Base-by-base conservation (phyloP, 169 alveolate genomes). In the Perkinsus chesapeaki region DNA sequence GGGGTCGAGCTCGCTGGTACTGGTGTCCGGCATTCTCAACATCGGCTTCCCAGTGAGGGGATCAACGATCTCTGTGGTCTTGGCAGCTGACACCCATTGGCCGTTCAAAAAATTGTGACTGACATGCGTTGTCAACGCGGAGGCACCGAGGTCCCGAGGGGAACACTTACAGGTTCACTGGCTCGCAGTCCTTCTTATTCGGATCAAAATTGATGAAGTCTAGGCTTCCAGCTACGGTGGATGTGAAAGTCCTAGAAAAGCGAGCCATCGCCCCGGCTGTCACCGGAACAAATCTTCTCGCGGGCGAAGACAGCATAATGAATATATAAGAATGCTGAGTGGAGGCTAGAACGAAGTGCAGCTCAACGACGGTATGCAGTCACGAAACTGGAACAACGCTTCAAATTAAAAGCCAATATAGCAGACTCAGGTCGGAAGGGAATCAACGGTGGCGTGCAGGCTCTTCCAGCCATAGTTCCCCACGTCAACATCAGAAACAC, bases 11-110 rank as follows among this genome's bases (percentile, higher is more conserved):
- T 96, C 97, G 47, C 94, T 38, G n/a, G 92, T 93, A 38, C 91
- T 48, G 16, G 98, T 95, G 73, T 94, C 48, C 34, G 98, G 96
- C 31, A 91, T 39, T 47, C 73, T 48, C 27, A 92, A 73, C 39
- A 96, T 90, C n/a, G 39, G 91, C 19, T 94, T 94, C 48, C 97
- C 98, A 92, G 92, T 95, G 48, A 96, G 23, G 39, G 98, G 98
- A 92, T 96, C 97, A 5, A 94, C 91, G 20, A 95, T 92, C 39
- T 82, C 93, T 37, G 39, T 82, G 39, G 92, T 48, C 48, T 94
- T 91, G 39, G 60, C 31, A 0, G 98, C 73, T 0, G 48, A 39
- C 19, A 31, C 37, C 97, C 98, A 96, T 72, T 93, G 92, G 48
- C 98, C 98, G 12, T 92, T 73, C 9, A 95, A 95, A 38, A 96